phyloP scores from a whole-genome alignment of 495 filamentous ascomycete genomes.

The Penicillium cataractarum region DNA sequence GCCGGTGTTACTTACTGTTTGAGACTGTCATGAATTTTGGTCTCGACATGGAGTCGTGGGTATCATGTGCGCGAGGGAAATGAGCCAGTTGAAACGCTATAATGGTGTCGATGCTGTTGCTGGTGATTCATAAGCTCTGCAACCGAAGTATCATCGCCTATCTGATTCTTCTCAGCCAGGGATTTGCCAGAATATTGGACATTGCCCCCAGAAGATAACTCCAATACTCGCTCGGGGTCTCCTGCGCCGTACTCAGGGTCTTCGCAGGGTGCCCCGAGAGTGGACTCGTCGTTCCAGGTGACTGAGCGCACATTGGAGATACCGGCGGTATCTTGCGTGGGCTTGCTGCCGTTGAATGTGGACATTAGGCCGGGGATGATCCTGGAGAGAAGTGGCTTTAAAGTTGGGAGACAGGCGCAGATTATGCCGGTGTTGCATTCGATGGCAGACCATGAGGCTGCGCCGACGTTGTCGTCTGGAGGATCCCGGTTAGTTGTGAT shows the following conservation, averaged over 20 bases:
- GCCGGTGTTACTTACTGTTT: no score
- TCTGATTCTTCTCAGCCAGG: conserved; percentile 13
- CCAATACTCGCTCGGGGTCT: conserved; percentile 31
- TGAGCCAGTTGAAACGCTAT: not conserved
- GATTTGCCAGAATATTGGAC: conserved; percentile 6
- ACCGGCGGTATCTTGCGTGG: conserved; percentile 19
- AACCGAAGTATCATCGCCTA: conserved; percentile 8
- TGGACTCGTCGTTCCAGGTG: conserved; percentile 41
- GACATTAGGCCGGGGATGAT: conserved; percentile 40
- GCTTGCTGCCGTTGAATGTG: conserved; percentile 28
- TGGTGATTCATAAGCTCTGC: conserved; percentile 11
- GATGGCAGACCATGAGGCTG: conserved; percentile 79
- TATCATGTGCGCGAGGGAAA: not conserved
- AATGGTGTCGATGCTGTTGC: not conserved
- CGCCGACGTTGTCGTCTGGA: conserved; percentile 57
- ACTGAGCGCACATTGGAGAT: conserved; percentile 26
- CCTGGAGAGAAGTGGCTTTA: conserved; percentile 74
- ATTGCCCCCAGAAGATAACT: conserved; percentile 25
- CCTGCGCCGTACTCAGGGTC: conserved; percentile 39
- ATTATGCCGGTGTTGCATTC: conserved; percentile 90
- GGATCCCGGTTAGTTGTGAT: conserved; percentile 10
- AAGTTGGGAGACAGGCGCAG: conserved; percentile 82
- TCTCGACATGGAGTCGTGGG: not conserved
- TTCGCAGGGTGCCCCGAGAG: conserved; percentile 35
- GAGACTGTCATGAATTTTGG: no score